phyloP scores from a whole-genome alignment of 2,329 filamentous ascomycete genomes.

The Blumeria hordei region DNA sequence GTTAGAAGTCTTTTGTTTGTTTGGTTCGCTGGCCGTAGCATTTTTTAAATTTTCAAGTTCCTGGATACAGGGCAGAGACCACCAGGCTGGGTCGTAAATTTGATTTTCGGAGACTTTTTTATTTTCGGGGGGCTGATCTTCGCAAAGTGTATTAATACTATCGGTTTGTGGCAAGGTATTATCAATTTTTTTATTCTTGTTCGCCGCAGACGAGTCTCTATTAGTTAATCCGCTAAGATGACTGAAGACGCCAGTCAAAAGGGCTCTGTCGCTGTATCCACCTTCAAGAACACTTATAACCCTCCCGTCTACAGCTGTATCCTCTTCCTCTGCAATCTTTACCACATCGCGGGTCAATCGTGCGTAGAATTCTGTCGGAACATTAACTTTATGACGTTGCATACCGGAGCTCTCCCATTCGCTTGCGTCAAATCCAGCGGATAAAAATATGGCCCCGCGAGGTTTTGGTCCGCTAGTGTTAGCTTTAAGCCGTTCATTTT shows the following conservation, averaged over 20 bases:
- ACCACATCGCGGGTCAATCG: constrained; percentile 71
- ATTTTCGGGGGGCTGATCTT: too few species aligned
- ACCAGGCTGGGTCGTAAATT: constrained; percentile 46
- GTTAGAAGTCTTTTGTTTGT: constrained; percentile 29
- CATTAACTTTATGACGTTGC: constrained; percentile 89
- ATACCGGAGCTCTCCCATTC: constrained; percentile 83
- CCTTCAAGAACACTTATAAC: constrained; percentile 88
- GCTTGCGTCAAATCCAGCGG: constrained; percentile 89
- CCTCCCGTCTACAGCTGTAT: constrained; percentile 52
- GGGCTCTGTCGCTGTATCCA: constrained; percentile 79
- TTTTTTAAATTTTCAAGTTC: constrained; percentile 38
- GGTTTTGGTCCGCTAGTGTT: constrained; percentile 34
- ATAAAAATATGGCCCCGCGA: constrained; percentile 78
- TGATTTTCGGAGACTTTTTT: constrained; percentile 8
- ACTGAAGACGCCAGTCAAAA: constrained; percentile 71
- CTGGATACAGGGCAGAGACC: constrained; percentile 39
- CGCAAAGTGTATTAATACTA: too few species aligned
- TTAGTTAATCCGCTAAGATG: constrained; percentile 66
- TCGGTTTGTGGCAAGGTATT: neutral
- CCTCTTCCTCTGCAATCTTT: constrained; percentile 56
- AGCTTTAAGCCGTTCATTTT: constrained; percentile 39
- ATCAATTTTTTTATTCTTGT: constrained; percentile 13
- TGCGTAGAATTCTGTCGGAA: constrained; percentile 91
- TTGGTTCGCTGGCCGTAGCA: constrained; percentile 24
- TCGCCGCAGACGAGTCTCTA: constrained; percentile 19